These are phyloP conservation scores for Clarireedia monteithiana DNA, from an alignment of 2,329 filamentous ascomycete genomes.

Conservation along the genomic window DNA sequence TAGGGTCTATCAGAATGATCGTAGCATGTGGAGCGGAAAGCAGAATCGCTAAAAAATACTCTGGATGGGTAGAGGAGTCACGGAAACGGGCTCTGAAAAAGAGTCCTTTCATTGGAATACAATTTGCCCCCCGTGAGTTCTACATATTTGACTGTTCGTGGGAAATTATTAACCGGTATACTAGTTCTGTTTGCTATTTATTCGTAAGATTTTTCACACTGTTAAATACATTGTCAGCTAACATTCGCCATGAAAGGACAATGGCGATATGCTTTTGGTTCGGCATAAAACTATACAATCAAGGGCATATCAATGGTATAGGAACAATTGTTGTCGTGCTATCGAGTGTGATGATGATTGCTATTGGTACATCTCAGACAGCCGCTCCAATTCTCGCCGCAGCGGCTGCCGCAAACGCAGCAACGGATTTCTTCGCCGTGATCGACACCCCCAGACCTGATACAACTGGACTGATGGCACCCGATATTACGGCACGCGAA, in stretches of 20 bases:
- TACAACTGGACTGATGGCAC: conserved; percentile 34
- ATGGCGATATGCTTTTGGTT: conserved; percentile 58
- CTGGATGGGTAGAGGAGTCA: conserved; percentile 46
- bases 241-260: conserved; percentile 27
- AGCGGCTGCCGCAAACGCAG: conserved; percentile 30
- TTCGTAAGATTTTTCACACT: conserved; percentile 11
- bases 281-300: conserved; percentile 43
- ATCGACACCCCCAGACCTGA: conserved; percentile 30
- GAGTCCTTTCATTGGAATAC: conserved; percentile 42
- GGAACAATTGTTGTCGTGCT: conserved; percentile 43
- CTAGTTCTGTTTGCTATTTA: conserved; percentile 32
- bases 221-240: no score
- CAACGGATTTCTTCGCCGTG: conserved; percentile 30
- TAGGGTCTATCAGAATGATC: conserved; percentile 53
- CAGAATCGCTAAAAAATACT: conserved; percentile 45
- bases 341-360: conserved; percentile 6
- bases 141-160: neutral
- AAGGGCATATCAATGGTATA: conserved; percentile 40
- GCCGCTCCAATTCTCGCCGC: conserved; percentile 48
- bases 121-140: conserved; percentile 39
- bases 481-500: conserved; percentile 38
- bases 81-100: conserved; percentile 41
- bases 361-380: conserved; percentile 39
- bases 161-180: neutral
- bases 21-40: conserved; percentile 54